Evolutionary conservation across 75 land plant genomes (phyloP).

Genomic region (Selaginella tamariscina): DNA sequence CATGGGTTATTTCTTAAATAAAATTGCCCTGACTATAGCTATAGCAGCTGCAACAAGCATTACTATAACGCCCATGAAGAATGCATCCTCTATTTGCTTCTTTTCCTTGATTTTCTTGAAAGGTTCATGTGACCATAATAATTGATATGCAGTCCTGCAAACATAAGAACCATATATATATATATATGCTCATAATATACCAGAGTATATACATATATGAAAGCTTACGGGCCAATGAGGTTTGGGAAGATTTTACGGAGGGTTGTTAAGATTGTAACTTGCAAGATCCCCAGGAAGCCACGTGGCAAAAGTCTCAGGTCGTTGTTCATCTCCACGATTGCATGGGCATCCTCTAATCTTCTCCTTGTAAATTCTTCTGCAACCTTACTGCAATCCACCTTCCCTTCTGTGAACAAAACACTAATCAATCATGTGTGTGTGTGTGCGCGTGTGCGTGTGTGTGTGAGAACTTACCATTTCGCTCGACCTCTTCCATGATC

Average conservation of each 20-base stretch:
- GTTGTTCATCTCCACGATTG: conserved; percentile 30
- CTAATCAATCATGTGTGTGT: too few species aligned
- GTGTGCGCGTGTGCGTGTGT: too few species aligned
- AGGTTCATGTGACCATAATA: conserved; percentile 27
- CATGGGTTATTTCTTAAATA: too few species aligned
- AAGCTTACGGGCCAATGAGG: conserved; percentile 27
- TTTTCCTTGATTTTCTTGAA: conserved; percentile 20
- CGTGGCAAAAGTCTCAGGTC: conserved; percentile 19
- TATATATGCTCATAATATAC: not conserved
- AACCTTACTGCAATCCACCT: conserved; percentile 14
- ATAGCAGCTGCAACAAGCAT: conserved; percentile 11
- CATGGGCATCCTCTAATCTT: conserved; percentile 31
- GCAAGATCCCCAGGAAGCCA: conserved; percentile 17
- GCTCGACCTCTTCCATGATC: conserved; percentile 19
- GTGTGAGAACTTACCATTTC: conserved; percentile 14
- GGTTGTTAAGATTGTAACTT: conserved; percentile 15
- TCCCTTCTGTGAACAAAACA: conserved; percentile 8
- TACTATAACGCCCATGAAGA: conserved; percentile 19
- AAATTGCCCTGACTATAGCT: too few species aligned
- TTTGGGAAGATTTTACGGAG: conserved; percentile 28
- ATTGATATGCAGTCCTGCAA: conserved; percentile 25
- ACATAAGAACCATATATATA: not conserved
- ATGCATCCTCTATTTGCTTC: conserved; percentile 22
- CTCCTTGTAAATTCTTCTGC: conserved; percentile 28
- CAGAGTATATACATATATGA: not conserved